These are phyloP conservation scores for Tolypocladium paradoxum DNA, from an alignment of 2,329 filamentous ascomycete genomes.

Conservation along the genomic window DNA sequence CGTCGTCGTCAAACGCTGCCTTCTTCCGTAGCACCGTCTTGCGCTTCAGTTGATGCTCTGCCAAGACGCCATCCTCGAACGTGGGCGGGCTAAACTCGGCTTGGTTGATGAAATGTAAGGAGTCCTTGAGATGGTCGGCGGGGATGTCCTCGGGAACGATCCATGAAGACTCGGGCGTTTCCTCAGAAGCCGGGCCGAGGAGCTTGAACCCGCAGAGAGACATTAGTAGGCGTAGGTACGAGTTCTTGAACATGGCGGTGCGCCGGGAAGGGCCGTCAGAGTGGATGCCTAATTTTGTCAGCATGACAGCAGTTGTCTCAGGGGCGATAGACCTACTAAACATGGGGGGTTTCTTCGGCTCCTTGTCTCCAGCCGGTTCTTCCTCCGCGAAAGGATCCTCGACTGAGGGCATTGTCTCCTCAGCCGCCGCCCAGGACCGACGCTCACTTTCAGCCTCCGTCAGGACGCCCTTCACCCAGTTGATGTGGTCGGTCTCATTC, in stretches of 20 bases:
- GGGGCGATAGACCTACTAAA: conserved; percentile 19
- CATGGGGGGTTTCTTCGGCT: conserved; percentile 18
- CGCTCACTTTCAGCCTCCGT: conserved; percentile 59
- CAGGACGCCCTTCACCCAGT: conserved; percentile 70
- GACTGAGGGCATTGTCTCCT: conserved; percentile 42
- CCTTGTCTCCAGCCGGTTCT: conserved; percentile 14
- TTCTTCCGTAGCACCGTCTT: conserved; percentile 47
- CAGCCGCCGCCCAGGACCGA: conserved; percentile 64
- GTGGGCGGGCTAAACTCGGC: conserved; percentile 68
- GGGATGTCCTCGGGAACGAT: conserved; percentile 57
- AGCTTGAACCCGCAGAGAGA: conserved; percentile 61
- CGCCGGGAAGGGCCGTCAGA: conserved; percentile 57
- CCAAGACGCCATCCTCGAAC: conserved; percentile 64
- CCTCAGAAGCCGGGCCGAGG: conserved; percentile 42
- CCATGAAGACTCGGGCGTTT: conserved; percentile 70
- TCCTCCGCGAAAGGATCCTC: conserved; percentile 23
- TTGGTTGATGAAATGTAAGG: conserved; percentile 61
- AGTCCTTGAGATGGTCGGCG: conserved; percentile 55
- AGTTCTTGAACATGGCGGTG: conserved; percentile 77
- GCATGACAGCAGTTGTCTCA: conserved; percentile 6
- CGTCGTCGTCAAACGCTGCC: conserved; percentile 60
- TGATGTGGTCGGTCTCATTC: conserved; percentile 62
- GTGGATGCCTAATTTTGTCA: conserved; percentile 40
- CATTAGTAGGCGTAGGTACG: conserved; percentile 77
- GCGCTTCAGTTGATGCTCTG: conserved; percentile 69